Conservation (phyloP, 192 early-diverging fungal species). For the Thoreauomyces humboldtii region DNA sequence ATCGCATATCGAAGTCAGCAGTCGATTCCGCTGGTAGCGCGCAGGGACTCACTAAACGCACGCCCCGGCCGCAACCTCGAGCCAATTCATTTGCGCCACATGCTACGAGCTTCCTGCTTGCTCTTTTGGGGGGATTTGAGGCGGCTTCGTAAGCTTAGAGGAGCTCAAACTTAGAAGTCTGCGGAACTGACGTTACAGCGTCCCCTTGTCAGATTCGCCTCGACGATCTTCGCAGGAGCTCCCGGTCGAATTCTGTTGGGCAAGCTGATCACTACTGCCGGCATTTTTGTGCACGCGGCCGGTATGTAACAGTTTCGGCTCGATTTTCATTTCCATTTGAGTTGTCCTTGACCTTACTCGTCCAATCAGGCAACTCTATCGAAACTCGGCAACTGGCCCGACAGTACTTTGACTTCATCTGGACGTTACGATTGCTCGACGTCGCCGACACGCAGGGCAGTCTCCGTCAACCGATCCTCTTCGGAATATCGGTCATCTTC, state of each 20-base stretch:
- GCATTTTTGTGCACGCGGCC: constrained; percentile 7
- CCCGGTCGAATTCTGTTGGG: constrained; percentile 7
- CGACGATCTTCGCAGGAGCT: not conserved
- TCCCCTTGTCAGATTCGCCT: not conserved
- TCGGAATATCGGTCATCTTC: constrained; percentile 8
- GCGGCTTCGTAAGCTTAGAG: not conserved
- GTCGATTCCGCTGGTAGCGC: not conserved
- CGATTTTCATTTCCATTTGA: no score
- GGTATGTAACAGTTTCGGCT: not conserved
- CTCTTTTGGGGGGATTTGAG: constrained; percentile 1
- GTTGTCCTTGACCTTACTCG: not conserved
- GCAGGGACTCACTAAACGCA: not conserved
- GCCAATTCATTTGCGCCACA: constrained; percentile 5
- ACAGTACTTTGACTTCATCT: constrained; percentile 15
- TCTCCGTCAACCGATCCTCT: constrained; percentile 7
- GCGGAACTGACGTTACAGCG: not conserved
- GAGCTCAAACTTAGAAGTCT: not conserved
- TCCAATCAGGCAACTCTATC: not conserved
- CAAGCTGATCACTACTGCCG: constrained; percentile 10
- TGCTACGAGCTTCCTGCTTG: not conserved
- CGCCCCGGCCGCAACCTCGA: not conserved
- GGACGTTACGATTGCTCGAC: constrained; percentile 12
- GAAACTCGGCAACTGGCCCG: constrained; percentile 5
- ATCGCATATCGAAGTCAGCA: not conserved
- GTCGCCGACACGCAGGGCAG: not conserved